Conservation (phyloP, 1,284 basidiomycete species). For the Ganoderma lingzhi region DNA sequence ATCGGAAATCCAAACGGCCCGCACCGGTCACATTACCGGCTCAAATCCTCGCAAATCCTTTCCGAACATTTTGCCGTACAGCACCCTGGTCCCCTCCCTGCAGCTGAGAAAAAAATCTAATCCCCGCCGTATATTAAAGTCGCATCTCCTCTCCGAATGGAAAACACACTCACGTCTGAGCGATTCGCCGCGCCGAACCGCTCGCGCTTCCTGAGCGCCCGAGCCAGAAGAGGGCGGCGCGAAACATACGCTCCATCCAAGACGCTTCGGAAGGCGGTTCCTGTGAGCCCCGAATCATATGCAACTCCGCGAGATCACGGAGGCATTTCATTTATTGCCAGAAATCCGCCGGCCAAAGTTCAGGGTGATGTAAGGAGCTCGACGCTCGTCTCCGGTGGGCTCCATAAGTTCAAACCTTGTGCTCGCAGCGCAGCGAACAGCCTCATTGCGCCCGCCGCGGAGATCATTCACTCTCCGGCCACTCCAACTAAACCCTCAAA, state of each 20-base stretch:
- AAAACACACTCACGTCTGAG: constrained; percentile 16
- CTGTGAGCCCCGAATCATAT: constrained; percentile 16
- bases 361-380: constrained; percentile 27
- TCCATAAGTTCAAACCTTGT: constrained; percentile 27
- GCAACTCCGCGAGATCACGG: constrained; percentile 20
- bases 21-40: constrained; percentile 7
- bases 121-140: constrained; percentile 12
- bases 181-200: constrained; percentile 1
- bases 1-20: neutral
- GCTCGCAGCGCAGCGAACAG: constrained; percentile 14
- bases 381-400: constrained; percentile 23
- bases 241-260: constrained; percentile 8
- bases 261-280: constrained; percentile 12
- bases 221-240: constrained; percentile 11
- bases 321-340: constrained; percentile 22
- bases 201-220: constrained; percentile 3
- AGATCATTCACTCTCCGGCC: constrained; percentile 22
- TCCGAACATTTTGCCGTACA: neutral
- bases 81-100: neutral
- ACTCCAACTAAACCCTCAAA: constrained; percentile 8
- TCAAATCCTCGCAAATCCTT: neutral
- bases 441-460: constrained; percentile 27
- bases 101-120: constrained; percentile 17
- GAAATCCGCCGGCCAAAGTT: constrained; percentile 17
- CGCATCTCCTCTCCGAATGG: constrained; percentile 11